Conservation (phyloP, 257 asterid genomes). For the Haberlea rhodopensis region DNA sequence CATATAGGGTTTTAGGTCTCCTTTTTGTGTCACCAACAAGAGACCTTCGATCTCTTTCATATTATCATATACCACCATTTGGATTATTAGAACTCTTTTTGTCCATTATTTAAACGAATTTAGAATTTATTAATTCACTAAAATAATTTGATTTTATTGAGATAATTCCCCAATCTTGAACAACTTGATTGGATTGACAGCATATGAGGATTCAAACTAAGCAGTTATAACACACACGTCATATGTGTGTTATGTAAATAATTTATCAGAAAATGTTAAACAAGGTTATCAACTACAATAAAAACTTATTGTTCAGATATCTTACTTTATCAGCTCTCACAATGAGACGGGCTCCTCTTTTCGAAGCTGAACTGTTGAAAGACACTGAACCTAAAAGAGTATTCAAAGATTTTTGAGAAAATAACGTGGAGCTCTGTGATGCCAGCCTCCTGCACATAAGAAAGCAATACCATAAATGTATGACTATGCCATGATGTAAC, state of each 20-base stretch:
- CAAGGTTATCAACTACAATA: background rate
- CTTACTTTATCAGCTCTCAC: constrained; percentile 90
- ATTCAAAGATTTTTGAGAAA: background rate
- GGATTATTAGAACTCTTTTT: background rate
- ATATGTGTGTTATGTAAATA: background rate
- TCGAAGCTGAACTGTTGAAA: background rate
- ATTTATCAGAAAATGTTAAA: background rate
- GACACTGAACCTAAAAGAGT: background rate
- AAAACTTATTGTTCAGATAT: constrained; percentile 6
- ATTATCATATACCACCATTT: background rate
- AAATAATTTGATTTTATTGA: background rate
- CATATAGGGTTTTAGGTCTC: background rate
- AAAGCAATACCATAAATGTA: constrained; percentile 24
- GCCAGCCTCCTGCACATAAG: constrained; percentile 39
- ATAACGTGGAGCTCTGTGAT: background rate
- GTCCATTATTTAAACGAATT: background rate
- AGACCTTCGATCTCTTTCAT: background rate
- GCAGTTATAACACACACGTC: background rate
- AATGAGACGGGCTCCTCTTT: constrained; percentile 46
- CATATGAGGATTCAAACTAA: background rate
- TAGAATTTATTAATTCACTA: background rate
- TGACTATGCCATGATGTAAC: background rate
- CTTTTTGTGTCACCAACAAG: background rate
- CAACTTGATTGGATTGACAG: background rate
- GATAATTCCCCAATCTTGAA: background rate